These are phyloP conservation scores for Volvox africanus DNA, from an alignment of 139 green algal genomes.

Conservation along the genomic window DNA sequence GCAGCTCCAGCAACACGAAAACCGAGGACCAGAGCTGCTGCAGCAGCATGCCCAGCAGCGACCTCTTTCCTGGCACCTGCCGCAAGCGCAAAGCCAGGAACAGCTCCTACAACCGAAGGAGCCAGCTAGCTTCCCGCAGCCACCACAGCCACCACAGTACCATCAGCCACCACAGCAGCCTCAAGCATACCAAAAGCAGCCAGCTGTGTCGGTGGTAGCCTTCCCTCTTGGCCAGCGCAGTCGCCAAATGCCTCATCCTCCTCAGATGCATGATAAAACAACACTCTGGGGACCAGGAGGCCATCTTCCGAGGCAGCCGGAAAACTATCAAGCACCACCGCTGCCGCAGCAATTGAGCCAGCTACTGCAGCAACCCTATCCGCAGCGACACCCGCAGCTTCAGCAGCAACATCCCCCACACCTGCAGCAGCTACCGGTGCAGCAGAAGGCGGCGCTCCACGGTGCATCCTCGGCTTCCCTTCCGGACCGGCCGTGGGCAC, in stretches of 20 bases:
- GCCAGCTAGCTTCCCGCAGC: neutral
- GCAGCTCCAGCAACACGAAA: neutral
- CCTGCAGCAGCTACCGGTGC: neutral
- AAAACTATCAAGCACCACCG: neutral
- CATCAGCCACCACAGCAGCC: neutral
- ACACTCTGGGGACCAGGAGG: too few species aligned
- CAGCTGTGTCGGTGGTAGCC: neutral
- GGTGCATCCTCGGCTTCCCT: neutral
- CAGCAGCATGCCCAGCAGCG: neutral
- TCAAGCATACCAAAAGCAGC: neutral
- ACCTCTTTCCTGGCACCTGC: neutral
- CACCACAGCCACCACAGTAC: slow-evolving; percentile 19
- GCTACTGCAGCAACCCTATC: neutral
- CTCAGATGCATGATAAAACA: too few species aligned
- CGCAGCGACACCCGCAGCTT: neutral
- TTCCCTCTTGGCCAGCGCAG: neutral
- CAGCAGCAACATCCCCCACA: neutral
- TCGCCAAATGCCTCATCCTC: too few species aligned
- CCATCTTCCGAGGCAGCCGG: neutral
- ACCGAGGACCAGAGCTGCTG: neutral
- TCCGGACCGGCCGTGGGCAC: too few species aligned
- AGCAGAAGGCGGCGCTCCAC: neutral
- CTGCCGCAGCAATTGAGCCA: neutral
- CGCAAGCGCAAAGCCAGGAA: neutral
- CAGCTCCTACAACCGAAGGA: slow-evolving; percentile 1